Evolutionary conservation across 257 asterid species (phyloP).

Genomic region (Solanum appendiculatum): DNA sequence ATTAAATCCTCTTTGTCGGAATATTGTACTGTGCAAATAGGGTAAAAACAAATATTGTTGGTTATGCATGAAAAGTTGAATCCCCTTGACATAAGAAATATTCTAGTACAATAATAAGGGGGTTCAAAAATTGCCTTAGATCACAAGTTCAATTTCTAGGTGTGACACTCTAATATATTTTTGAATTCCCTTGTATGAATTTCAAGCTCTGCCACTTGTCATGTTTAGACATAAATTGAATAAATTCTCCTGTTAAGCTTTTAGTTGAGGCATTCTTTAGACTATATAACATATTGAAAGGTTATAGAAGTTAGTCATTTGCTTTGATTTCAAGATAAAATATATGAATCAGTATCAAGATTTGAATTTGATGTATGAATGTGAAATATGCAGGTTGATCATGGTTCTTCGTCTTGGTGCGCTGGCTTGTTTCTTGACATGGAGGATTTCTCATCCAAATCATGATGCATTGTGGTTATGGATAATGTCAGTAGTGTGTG

Average conservation of each 20-base stretch:
- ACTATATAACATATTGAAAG: not conserved
- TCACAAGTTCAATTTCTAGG: not conserved
- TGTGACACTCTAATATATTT: not conserved
- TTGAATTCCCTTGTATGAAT: not conserved
- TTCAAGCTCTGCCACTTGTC: not conserved
- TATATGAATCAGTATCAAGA: not conserved
- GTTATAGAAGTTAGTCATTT: not conserved
- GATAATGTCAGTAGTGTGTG: conserved; percentile 85
- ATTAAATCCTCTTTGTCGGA: not conserved
- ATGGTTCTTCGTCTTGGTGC: conserved; percentile 70
- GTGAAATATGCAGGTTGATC: conserved; percentile 40
- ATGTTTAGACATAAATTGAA: not conserved
- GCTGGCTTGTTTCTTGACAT: conserved; percentile 64
- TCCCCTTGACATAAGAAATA: not conserved
- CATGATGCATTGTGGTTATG: conserved; percentile 88
- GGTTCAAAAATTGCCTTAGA: not conserved
- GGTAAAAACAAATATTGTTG: not conserved
- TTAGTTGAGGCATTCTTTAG: not conserved
- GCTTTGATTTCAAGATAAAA: not conserved
- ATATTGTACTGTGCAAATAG: not conserved
- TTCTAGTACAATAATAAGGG: not conserved
- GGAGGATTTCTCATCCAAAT: conserved; percentile 80
- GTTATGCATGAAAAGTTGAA: not conserved
- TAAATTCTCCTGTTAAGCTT: not conserved
- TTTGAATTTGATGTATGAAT: not conserved